Base-by-base conservation (phyloP, 2,329 filamentous ascomycete genomes). In the Hymenoscyphus repandus region DNA sequence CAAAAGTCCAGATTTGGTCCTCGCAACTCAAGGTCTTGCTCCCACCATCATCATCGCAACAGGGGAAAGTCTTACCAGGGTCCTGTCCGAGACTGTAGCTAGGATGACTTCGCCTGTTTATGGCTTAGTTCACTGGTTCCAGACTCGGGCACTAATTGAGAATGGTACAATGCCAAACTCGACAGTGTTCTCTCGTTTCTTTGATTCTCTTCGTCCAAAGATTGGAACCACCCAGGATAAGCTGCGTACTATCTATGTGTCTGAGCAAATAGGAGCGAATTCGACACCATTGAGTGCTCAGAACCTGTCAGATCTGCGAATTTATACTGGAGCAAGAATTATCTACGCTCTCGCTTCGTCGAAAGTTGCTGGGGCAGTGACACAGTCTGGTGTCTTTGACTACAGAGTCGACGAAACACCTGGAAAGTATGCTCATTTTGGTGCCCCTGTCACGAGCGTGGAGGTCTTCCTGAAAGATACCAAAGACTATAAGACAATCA, bases 311-410 rank as follows among this genome's bases (percentile, higher is more conserved):
- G 89, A 96, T 63, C 71, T 97, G 51, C 83, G 91, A 41, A 78
- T 95, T 47, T 88, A 90, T 68, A 88, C 87, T 1, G 81, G 86
- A 27, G 85, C 90, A 1, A 82, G 90, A 46, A 76, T 96, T 50
- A 76, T 95, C 45, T 96, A 97, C 68, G 91, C 90, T 2, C 75
- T 99, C 49, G 87, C 90, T 15, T 83, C 87, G 1, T 75, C 89
- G 20, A 80, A 82, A 54, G 88, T 97, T n/a, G 92, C 91, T 2
- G 93, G 93, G 34, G 86, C 91, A 1, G 80, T 95, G n/a, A 75
- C 86, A 1, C 92, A 97, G 71, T 95, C 88, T 6, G 84, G 88
- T 54, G 77, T 91, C 36, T 95, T 88, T 64, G 92, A 97, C 66
- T 97, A 97, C 68, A 76, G 92, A 58, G 75, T 77, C 55, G 71